These are phyloP conservation scores for Ophiostoma sp. DNA, from an alignment of 2,329 filamentous ascomycete species.

Conservation along the genomic window DNA sequence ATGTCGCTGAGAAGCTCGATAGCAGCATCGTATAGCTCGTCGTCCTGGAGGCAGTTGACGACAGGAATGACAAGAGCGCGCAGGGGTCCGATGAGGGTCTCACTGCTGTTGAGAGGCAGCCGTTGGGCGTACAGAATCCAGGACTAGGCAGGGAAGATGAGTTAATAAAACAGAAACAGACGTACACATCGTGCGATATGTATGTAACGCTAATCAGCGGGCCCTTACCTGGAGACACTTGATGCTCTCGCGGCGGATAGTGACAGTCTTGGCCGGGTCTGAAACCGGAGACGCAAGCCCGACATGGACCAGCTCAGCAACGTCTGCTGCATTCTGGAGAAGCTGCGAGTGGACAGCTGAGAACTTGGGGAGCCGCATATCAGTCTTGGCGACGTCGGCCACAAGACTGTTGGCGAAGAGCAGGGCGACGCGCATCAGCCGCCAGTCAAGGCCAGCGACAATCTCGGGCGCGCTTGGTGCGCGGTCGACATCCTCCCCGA, in stretches of 20 bases:
- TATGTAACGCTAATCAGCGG: background rate
- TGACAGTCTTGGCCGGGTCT: slow-evolving; percentile 25
- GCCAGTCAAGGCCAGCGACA: slow-evolving; percentile 42
- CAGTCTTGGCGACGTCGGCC: slow-evolving; percentile 63
- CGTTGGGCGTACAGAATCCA: slow-evolving; percentile 72
- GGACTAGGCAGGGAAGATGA: slow-evolving; percentile 42
- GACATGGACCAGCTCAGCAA: slow-evolving; percentile 43
- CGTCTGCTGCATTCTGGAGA: slow-evolving; percentile 46
- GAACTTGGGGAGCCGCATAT: slow-evolving; percentile 56
- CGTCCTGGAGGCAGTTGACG: slow-evolving; percentile 55
- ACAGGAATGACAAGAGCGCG: slow-evolving; percentile 55
- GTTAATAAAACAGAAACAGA: background rate
- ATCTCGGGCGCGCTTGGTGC: slow-evolving; percentile 42
- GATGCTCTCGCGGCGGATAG: slow-evolving; percentile 51
- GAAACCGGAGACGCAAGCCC: slow-evolving; percentile 22
- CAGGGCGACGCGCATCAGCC: slow-evolving; percentile 52
- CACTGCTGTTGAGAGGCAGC: slow-evolving; percentile 49
- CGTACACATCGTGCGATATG: background rate
- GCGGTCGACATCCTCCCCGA: slow-evolving; percentile 45
- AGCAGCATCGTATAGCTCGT: slow-evolving; percentile 54
- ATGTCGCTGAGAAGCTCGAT: slow-evolving; percentile 62
- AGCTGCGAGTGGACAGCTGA: slow-evolving; percentile 50
- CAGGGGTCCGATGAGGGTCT: slow-evolving; percentile 54
- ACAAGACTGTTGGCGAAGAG: slow-evolving; percentile 62
- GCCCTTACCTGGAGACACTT: slow-evolving; percentile 55